Conservation (phyloP, 257 asterid genomes). For the Sherardia arvensis region DNA sequence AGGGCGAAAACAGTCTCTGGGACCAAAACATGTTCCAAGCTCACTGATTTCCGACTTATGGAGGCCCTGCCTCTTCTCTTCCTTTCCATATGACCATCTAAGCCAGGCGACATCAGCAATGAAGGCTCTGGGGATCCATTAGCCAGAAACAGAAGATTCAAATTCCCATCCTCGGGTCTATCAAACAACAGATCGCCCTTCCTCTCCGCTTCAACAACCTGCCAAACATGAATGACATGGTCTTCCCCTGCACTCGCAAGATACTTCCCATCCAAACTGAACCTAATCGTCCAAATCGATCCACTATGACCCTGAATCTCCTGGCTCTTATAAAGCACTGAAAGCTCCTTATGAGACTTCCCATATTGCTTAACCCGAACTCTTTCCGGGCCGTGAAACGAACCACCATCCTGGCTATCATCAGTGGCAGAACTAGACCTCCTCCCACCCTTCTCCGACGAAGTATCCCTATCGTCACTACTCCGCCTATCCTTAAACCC, state of each 20-base stretch:
- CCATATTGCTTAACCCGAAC: slow-evolving; percentile 86
- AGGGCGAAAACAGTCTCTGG: slow-evolving; percentile 80
- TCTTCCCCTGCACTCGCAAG: slow-evolving; percentile 99
- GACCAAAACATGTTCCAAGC: slow-evolving; percentile 70
- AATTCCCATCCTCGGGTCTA: slow-evolving; percentile 77
- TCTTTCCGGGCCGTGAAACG: slow-evolving; percentile 82
- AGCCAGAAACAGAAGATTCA: slow-evolving; percentile 50
- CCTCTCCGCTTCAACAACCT: slow-evolving; percentile 73
- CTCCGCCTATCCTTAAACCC: slow-evolving; percentile 73
- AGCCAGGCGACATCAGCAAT: slow-evolving; percentile 49
- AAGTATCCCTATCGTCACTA: slow-evolving; percentile 91
- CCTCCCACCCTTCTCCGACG: slow-evolving; percentile 95
- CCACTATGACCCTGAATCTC: slow-evolving; percentile 93
- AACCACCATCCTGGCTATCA: slow-evolving; percentile 81
- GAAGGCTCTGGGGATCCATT: slow-evolving; percentile 84
- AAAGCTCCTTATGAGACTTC: slow-evolving; percentile 75
- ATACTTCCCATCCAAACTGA: slow-evolving; percentile 93
- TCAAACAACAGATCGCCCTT: slow-evolving; percentile 70
- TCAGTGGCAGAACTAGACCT: slow-evolving; percentile 97
- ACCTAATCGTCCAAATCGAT: slow-evolving; percentile 90
- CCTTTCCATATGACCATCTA: slow-evolving; percentile 66
- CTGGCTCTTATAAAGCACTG: slow-evolving; percentile 80
- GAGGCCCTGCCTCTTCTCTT: slow-evolving; percentile 84
- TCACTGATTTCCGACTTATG: slow-evolving; percentile 66
- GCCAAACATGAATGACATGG: slow-evolving; percentile 91